phyloP scores from a whole-genome alignment of 139 green algal genomes.

The Picochlorum sp. region DNA sequence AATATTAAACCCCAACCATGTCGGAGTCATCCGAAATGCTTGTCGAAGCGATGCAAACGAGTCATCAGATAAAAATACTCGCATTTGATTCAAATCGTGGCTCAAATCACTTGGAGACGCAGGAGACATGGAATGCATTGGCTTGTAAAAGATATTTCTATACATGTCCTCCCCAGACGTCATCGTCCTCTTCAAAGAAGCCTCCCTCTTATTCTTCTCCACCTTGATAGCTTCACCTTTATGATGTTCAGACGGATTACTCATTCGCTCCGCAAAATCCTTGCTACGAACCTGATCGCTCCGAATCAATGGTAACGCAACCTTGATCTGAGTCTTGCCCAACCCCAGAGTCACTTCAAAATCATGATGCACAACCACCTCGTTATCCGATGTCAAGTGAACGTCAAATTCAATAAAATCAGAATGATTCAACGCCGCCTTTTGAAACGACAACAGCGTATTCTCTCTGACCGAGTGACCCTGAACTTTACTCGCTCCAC shows the following conservation, averaged over 20 bases:
- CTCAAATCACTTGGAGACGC: not conserved
- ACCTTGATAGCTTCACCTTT: conserved; percentile 10
- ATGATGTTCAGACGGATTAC: not conserved
- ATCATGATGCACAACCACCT: conserved; percentile 45
- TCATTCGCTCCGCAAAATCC: conserved; percentile 22
- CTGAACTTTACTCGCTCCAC: conserved; percentile 21
- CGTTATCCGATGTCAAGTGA: conserved; percentile 28
- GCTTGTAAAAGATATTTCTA: conserved; percentile 21
- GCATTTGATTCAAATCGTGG: not conserved
- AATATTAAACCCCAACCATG: conserved; percentile 44
- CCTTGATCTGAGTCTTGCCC: conserved; percentile 19
- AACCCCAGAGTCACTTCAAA: conserved; percentile 31
- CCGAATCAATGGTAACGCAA: conserved; percentile 27
- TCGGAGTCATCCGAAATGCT: conserved; percentile 29
- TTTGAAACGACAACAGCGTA: conserved; percentile 42
- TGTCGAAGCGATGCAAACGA: conserved; percentile 31
- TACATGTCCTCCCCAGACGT: conserved; percentile 35
- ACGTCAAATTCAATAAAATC: conserved; percentile 45
- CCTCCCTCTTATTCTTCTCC: conserved; percentile 9
- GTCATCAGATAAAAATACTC: not conserved
- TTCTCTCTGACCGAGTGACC: conserved; percentile 37
- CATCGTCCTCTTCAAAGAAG: conserved; percentile 30
- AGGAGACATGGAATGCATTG: conserved; percentile 10
- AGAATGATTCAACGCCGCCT: conserved; percentile 30
- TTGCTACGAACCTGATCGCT: conserved; percentile 22